Evolutionary conservation across 2,329 filamentous ascomycete species (phyloP).

Genomic region (Ascochyta fabae): DNA sequence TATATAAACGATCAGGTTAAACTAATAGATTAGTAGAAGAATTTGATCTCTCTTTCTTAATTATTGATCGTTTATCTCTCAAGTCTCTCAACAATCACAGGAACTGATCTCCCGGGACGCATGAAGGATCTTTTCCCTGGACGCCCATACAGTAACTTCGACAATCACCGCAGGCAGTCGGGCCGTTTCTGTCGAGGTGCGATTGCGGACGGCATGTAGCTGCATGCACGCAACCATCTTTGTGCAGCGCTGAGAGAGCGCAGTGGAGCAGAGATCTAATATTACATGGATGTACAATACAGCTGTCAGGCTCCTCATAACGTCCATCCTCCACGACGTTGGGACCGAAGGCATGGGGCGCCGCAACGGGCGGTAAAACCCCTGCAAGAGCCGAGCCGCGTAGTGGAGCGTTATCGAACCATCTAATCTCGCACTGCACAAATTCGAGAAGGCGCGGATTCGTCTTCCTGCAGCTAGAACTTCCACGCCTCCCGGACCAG

Average conservation of each 20-base stretch:
- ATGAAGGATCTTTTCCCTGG: conserved; percentile 5
- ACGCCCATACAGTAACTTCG: background rate
- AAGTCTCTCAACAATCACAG: no score
- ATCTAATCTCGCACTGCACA: conserved; percentile 8
- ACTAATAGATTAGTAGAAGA: no score
- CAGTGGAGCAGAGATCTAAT: no score
- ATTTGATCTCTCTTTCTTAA: no score
- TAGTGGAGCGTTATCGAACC: conserved; percentile 5
- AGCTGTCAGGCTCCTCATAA: background rate
- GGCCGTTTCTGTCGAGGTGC: background rate
- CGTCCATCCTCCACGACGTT: background rate
- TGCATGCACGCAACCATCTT: no score
- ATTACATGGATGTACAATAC: background rate
- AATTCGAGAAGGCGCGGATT: background rate
- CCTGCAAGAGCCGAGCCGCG: conserved; percentile 15
- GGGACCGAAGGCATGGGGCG: background rate
- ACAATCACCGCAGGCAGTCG: background rate
- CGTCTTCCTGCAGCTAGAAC: conserved; percentile 5
- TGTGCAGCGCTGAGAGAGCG: no score
- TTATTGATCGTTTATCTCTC: no score
- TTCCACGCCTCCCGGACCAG: background rate
- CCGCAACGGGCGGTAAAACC: conserved; percentile 7
- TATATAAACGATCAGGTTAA: no score
- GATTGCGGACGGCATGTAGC: background rate
- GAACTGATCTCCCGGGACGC: conserved; percentile 4